A percentile compares a stretch with the other conserved stretches of the same genome.
Evolutionary conservation across 192 early-diverging fungal species (phyloP).

Genomic region (Coemansia sp.): DNA sequence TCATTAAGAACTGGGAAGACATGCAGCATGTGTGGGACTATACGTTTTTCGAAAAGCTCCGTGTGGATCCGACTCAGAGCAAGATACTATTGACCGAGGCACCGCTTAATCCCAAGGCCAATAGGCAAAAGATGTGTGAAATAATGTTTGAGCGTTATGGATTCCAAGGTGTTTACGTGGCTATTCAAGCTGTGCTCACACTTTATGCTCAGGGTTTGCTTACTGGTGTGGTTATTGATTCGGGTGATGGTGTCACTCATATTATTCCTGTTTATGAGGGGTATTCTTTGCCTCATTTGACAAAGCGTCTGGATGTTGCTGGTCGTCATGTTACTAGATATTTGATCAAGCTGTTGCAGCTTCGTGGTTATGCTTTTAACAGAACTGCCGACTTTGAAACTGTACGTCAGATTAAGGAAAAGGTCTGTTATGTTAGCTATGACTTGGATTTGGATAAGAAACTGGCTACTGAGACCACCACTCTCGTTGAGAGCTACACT

Average conservation of each 20-base stretch:
- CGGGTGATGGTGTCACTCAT: constrained; percentile 98
- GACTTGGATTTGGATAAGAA: constrained; percentile 93
- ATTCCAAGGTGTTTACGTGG: constrained; percentile 88
- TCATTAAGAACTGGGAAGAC: constrained; percentile 97
- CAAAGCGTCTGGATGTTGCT: constrained; percentile 89
- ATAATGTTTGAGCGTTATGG: constrained; percentile 98
- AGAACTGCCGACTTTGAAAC: constrained; percentile 98
- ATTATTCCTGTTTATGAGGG: constrained; percentile 99
- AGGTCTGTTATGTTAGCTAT: constrained; percentile 97
- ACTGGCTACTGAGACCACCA: constrained; percentile 94
- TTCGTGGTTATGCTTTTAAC: constrained; percentile 95
- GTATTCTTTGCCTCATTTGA: constrained; percentile 85
- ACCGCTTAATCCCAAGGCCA: constrained; percentile 89
- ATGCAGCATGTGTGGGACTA: constrained; percentile 98
- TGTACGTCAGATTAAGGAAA: constrained; percentile 96
- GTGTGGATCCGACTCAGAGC: constrained; percentile 81
- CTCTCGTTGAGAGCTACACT: constrained; percentile 92
- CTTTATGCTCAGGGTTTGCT: constrained; percentile 97
- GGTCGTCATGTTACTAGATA: constrained; percentile 95
- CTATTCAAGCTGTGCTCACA: constrained; percentile 96
- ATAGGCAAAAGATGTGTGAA: constrained; percentile 89
- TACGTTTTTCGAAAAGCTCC: constrained; percentile 90
- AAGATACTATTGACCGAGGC: constrained; percentile 97
- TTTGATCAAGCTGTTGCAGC: constrained; percentile 91
- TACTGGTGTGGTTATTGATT: constrained; percentile 98